A percentile compares a stretch with the other conserved stretches of the same genome.
phyloP scores from a whole-genome alignment of 1,284 basidiomycete genomes.

The Ustilago tritici region DNA sequence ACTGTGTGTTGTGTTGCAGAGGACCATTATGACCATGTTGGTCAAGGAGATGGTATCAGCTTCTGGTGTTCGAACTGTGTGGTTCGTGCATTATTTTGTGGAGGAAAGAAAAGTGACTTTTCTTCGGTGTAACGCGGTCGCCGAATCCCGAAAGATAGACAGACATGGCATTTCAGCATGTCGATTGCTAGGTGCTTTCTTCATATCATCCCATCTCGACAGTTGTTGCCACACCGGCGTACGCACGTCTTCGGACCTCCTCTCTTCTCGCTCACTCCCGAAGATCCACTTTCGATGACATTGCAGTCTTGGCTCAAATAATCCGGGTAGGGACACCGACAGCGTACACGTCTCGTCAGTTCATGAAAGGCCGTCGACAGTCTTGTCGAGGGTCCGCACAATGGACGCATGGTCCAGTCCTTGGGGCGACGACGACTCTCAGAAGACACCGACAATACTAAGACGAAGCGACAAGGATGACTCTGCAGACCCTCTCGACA shows the following conservation, averaged over 20 bases:
- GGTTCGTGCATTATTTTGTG: constrained; percentile 13
- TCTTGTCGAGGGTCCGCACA: neutral
- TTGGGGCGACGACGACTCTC: constrained; percentile 34
- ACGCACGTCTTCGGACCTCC: neutral
- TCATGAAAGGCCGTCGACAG: neutral
- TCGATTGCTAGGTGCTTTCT: neutral
- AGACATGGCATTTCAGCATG: neutral
- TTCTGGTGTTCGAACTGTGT: neutral
- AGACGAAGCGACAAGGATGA: neutral
- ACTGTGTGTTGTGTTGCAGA: neutral
- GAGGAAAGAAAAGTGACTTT: constrained; percentile 8
- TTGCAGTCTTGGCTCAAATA: neutral
- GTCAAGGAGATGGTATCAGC: neutral
- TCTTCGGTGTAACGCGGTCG: neutral
- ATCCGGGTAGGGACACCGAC: neutral
- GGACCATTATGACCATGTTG: constrained; percentile 5
- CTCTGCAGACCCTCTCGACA: neutral
- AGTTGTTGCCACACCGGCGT: neutral
- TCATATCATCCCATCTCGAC: constrained; percentile 4
- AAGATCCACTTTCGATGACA: neutral
- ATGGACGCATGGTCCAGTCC: constrained; percentile 55
- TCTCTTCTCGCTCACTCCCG: neutral
- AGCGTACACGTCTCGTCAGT: neutral
- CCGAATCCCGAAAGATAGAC: constrained; percentile 17
- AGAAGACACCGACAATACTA: neutral